These are phyloP conservation scores for Pluteus cervinus DNA, from an alignment of 768 basidiomycete species.

Conservation along the genomic window DNA sequence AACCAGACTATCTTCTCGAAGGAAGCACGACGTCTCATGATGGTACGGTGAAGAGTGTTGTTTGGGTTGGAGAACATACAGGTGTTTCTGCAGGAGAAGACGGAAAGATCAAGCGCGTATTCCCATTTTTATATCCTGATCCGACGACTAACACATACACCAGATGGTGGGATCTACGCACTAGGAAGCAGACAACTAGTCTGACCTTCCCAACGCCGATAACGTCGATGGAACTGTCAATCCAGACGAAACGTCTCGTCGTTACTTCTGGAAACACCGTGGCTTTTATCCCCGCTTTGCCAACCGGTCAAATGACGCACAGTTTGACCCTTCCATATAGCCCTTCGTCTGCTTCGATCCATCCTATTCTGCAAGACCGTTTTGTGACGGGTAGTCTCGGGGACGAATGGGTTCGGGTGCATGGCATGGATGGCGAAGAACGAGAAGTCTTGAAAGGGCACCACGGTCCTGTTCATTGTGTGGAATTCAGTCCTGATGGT, in stretches of 20 bases:
- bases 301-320: slow-evolving; percentile 62
- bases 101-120: slow-evolving; percentile 74
- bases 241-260: slow-evolving; percentile 74
- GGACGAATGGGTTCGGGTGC: slow-evolving; percentile 97
- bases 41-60: slow-evolving; percentile 86
- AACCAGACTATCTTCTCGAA: slow-evolving; percentile 74
- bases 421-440: slow-evolving; percentile 88
- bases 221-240: slow-evolving; percentile 91
- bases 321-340: slow-evolving; percentile 77
- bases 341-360: slow-evolving; percentile 92
- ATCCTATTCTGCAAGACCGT: slow-evolving; percentile 81
- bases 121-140: background rate
- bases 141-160: slow-evolving; percentile 9
- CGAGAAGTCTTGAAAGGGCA: slow-evolving; percentile 91
- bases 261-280: slow-evolving; percentile 91
- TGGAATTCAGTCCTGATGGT: slow-evolving; percentile 92
- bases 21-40: slow-evolving; percentile 66
- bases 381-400: slow-evolving; percentile 87
- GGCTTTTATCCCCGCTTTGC: slow-evolving; percentile 78
- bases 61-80: slow-evolving; percentile 86
- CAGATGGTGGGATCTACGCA: slow-evolving; percentile 97
- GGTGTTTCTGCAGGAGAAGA: slow-evolving; percentile 93
- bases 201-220: slow-evolving; percentile 75
- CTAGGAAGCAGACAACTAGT: slow-evolving; percentile 62
- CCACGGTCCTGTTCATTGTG: slow-evolving; percentile 94